Conservation (phyloP, 495 filamentous ascomycete species). For the Xylaria venustula region DNA sequence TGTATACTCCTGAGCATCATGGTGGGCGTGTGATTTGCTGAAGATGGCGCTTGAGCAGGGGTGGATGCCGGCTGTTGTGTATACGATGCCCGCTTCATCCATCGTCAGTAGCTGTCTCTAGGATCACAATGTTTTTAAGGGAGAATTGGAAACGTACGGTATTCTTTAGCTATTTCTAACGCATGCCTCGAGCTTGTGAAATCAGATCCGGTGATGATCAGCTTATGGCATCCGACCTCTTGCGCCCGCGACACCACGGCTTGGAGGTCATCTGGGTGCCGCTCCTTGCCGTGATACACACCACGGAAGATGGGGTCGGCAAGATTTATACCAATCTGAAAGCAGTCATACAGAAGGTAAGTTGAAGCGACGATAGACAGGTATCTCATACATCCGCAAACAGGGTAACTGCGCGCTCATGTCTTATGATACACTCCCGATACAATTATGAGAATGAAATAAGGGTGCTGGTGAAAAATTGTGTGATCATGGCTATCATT, state of each 20-base stretch:
- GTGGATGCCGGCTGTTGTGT: constrained; percentile 88
- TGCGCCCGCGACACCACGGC: constrained; percentile 73
- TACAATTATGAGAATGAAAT: no score
- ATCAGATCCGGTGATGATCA: constrained; percentile 93
- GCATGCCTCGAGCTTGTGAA: constrained; percentile 74
- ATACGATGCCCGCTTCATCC: constrained; percentile 67
- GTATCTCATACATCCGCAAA: background rate
- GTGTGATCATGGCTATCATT: background rate
- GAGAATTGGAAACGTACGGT: constrained; percentile 54
- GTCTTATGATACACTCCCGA: background rate
- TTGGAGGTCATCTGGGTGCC: constrained; percentile 75
- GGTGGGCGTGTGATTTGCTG: constrained; percentile 53
- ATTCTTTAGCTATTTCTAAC: constrained; percentile 66
- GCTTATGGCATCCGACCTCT: constrained; percentile 75
- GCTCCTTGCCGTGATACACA: constrained; percentile 75
- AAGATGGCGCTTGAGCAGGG: constrained; percentile 77
- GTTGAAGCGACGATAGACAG: background rate
- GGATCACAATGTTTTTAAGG: background rate
- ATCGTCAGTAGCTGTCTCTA: constrained; percentile 10
- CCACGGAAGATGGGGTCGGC: constrained; percentile 85
- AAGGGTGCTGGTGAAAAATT: background rate
- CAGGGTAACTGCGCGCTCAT: background rate
- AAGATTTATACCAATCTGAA: constrained; percentile 85
- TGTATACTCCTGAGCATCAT: constrained; percentile 37
- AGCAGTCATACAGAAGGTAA: background rate